Percentiles rank a stretch among this genome's conserved stretches.
These are phyloP conservation scores for Salvia rosmarinus DNA, from an alignment of 257 asterid species.

Conservation along the genomic window DNA sequence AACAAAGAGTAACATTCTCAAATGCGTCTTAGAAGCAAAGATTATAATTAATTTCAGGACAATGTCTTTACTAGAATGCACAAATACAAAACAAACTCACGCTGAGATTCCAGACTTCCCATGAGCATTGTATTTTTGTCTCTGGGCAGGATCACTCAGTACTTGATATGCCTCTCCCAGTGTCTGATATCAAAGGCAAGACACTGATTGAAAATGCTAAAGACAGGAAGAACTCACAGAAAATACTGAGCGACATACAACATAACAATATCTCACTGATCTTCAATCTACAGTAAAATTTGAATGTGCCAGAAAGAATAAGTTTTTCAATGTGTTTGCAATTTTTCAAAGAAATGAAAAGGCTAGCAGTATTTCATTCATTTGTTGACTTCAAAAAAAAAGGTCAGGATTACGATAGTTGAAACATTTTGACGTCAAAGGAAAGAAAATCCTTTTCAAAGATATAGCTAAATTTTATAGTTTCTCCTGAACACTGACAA, in stretches of 20 bases:
- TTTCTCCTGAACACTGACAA: not conserved
- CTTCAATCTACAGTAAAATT: slow-evolving; percentile 12
- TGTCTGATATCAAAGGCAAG: slow-evolving; percentile 48
- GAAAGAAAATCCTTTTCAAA: not conserved
- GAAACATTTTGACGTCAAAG: not conserved
- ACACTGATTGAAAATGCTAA: slow-evolving; percentile 45
- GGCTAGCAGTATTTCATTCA: not conserved
- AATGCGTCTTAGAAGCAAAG: slow-evolving; percentile 10
- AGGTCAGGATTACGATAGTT: not conserved
- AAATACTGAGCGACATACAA: slow-evolving; percentile 18
- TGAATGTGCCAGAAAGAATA: not conserved
- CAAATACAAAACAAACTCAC: slow-evolving; percentile 50
- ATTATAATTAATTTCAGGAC: slow-evolving; percentile 8
- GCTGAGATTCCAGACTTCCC: slow-evolving; percentile 96
- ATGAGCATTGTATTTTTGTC: slow-evolving; percentile 84
- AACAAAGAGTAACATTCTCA: slow-evolving; percentile 19
- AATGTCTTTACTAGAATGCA: slow-evolving; percentile 10
- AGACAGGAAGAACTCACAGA: slow-evolving; percentile 27
- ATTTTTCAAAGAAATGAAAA: not conserved
- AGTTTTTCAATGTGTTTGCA: not conserved
- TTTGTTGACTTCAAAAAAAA: not conserved
- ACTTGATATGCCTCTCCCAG: slow-evolving; percentile 99
- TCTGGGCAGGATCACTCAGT: slow-evolving; percentile 88
- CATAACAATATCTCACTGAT: slow-evolving; percentile 21
- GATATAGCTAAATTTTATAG: not conserved